A percentile compares a stretch with the other conserved stretches of the same genome.
These are phyloP conservation scores for Bullera alba DNA, from an alignment of 768 basidiomycete genomes.

Conservation along the genomic window DNA sequence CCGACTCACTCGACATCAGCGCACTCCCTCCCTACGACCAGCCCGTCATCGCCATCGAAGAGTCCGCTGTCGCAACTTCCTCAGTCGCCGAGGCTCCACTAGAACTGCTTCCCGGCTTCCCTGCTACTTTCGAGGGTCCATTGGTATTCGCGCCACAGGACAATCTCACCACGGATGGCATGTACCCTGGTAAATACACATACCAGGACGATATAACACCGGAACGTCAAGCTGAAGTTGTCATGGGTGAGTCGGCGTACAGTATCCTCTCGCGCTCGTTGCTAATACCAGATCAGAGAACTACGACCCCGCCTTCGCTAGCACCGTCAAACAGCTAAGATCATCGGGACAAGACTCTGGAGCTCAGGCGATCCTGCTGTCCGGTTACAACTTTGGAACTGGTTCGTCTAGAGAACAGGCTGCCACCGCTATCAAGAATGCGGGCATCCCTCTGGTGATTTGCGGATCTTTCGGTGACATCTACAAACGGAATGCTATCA, in stretches of 20 bases:
- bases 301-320: conserved; percentile 83
- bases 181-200: conserved; percentile 98
- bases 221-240: conserved; percentile 84
- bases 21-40: conserved; percentile 50
- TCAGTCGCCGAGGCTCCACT: conserved; percentile 59
- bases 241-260: conserved; percentile 59
- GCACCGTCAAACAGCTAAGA: conserved; percentile 54
- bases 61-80: neutral
- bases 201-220: conserved; percentile 99
- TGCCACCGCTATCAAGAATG: conserved; percentile 90
- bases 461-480: conserved; percentile 99
- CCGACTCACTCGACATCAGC: conserved; percentile 58
- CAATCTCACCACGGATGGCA: conserved; percentile 94
- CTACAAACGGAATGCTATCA: conserved; percentile 98
- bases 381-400: conserved; percentile 98
- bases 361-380: conserved; percentile 68
- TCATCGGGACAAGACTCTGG: conserved; percentile 45
- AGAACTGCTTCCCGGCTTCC: conserved; percentile 73
- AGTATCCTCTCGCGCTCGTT: no score
- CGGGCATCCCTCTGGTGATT: conserved; percentile 84
- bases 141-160: conserved; percentile 93
- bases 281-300: no score
- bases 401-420: conserved; percentile 98
- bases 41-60: conserved; percentile 34
- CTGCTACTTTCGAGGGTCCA: conserved; percentile 68